These are phyloP conservation scores for Boletus mariae DNA, from an alignment of 1,284 basidiomycete genomes.

Conservation along the genomic window DNA sequence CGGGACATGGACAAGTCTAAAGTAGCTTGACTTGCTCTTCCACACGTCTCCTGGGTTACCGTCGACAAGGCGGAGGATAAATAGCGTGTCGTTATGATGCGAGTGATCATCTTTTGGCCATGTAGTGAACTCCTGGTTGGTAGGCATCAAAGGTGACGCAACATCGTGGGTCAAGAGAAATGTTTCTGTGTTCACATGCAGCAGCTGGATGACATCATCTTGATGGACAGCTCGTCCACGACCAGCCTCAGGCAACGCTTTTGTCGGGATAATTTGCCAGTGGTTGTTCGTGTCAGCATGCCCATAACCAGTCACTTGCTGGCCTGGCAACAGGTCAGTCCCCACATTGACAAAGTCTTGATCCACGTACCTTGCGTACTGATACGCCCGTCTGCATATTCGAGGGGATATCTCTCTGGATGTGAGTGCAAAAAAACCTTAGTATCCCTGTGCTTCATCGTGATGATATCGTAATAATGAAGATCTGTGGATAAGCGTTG, in stretches of 20 bases:
- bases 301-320: constrained; percentile 98
- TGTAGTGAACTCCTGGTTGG: constrained; percentile 98
- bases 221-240: constrained; percentile 87
- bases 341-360: not conserved
- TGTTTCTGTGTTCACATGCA: constrained; percentile 84
- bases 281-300: constrained; percentile 92
- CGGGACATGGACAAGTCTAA: constrained; percentile 83
- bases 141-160: constrained; percentile 94
- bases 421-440: constrained; percentile 95
- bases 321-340: constrained; percentile 48
- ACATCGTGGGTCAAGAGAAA: constrained; percentile 94
- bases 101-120: constrained; percentile 70
- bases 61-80: constrained; percentile 72
- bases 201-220: constrained; percentile 84
- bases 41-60: constrained; percentile 74
- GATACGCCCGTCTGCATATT: constrained; percentile 95
- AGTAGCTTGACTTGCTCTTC: constrained; percentile 91
- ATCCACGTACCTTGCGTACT: constrained; percentile 74
- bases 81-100: constrained; percentile 84
- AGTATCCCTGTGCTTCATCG: constrained; percentile 88
- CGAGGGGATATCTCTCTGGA: constrained; percentile 83
- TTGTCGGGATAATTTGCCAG: constrained; percentile 95
- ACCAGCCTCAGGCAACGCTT: constrained; percentile 84
- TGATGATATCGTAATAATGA: constrained; percentile 87
- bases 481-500: constrained; percentile 60